Evolutionary conservation across 768 basidiomycete species (phyloP), one percentile per base, ranked within the genome.

Genomic region (Heimioporus sp.): DNA sequence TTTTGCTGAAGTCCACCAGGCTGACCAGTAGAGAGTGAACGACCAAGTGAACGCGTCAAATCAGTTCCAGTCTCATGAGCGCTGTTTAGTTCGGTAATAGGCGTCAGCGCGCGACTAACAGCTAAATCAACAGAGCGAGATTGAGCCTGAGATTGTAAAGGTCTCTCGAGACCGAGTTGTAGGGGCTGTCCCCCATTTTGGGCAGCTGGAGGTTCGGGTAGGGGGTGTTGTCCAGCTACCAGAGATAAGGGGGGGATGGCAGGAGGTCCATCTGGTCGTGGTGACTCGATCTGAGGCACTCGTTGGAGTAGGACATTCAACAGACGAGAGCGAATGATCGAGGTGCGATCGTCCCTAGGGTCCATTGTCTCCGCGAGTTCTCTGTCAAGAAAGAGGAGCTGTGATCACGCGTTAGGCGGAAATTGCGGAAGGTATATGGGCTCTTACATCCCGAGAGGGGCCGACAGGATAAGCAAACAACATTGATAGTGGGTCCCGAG

Each of bases 401-500:
- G 58, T 10, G 49, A 35, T 35, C 39, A 41, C 35, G 31, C 37
- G 59, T 69, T 39, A 65, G 62, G 55, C 36, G 24, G 42, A 20
- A 21, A 46, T 19, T 31, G 51, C 10, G 28, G 24, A 31, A 20
- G 50, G 36, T 30, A 36, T 40, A 19, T 49, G 31, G 51, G 37
- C 16, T 75, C 90, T 58, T 65, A 96, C 94, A 65, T 93, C 88
- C 69, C 84, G 87, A 52, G 81, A 73, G 5, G 87, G 82, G 1
- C 92, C 94, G 43, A 91, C 84, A 8, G 96, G 95, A 66, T 98
- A 97, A 0, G 85, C 92, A 68, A 95, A 98, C 86, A 98, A 94
- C 69, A 96, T 78, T 10, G 90, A 92, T 9, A 68, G 65, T 0
- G 84, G 80, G 65, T 96, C 85, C 13, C 87, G 80, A 47, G 90